These are phyloP conservation scores for Mycogone perniciosa DNA, from an alignment of 2,329 filamentous ascomycete genomes.

Conservation along the genomic window DNA sequence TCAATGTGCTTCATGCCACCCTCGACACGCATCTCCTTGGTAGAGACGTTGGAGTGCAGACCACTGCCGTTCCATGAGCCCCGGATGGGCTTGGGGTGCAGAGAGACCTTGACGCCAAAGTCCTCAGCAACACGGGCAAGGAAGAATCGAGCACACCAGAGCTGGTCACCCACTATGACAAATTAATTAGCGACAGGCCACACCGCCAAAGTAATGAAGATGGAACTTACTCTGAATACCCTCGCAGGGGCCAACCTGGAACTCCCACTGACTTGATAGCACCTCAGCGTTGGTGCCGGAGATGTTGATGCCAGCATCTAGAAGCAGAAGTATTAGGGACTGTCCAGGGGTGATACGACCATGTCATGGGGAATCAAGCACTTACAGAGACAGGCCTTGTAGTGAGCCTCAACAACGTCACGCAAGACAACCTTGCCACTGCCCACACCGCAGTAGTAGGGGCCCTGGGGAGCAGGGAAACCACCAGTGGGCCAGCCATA, in stretches of 20 bases:
- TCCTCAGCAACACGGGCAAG: conserved; percentile 89
- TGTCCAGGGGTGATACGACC: background rate
- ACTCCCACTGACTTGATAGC: conserved; percentile 97
- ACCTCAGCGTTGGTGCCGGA: conserved; percentile 99
- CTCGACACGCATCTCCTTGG: conserved; percentile 78
- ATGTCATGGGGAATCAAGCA: conserved; percentile 4
- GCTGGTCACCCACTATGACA: conserved; percentile 76
- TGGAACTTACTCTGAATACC: conserved; percentile 69
- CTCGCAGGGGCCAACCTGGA: conserved; percentile 85
- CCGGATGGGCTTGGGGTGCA: conserved; percentile 90
- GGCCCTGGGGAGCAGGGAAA: conserved; percentile 67
- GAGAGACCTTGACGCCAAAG: conserved; percentile 91
- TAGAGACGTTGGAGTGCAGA: conserved; percentile 91
- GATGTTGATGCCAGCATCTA: conserved; percentile 76
- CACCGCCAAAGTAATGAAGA: background rate
- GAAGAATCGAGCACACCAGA: conserved; percentile 82
- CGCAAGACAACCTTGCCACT: conserved; percentile 96
- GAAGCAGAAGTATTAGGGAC: conserved; percentile 7
- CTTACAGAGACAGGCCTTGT: conserved; percentile 60
- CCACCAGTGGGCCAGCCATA: conserved; percentile 68
- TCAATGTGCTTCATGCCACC: conserved; percentile 97
- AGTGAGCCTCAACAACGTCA: conserved; percentile 78
- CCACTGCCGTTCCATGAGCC: conserved; percentile 94
- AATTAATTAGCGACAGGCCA: conserved; percentile 21
- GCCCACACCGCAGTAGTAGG: conserved; percentile 78